Evolutionary conservation across 1,139 yeast species (phyloP).

Genomic region (Taphrina communis): DNA sequence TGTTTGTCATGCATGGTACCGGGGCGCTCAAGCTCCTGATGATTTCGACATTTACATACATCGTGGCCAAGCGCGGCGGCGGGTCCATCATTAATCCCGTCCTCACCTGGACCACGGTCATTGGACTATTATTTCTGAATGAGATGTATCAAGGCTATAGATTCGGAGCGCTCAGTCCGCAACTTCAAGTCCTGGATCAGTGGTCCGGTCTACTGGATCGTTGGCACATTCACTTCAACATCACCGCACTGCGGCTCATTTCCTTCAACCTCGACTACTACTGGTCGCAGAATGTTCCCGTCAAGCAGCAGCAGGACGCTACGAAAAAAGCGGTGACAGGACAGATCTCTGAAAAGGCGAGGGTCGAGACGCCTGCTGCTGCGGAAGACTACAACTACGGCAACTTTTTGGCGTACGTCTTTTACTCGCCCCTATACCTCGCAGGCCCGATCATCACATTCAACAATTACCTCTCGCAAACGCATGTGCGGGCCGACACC

Average conservation of each 20-base stretch:
- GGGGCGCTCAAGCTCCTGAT: conserved; percentile 65
- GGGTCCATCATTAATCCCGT: conserved; percentile 44
- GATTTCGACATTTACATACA: conserved; percentile 64
- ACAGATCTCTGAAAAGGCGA: conserved; percentile 60
- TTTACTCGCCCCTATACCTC: conserved; percentile 86
- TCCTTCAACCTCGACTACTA: conserved; percentile 79
- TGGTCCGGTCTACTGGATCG: conserved; percentile 72
- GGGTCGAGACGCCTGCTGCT: conserved; percentile 71
- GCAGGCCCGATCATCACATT: conserved; percentile 95
- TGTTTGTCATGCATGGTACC: conserved; percentile 81
- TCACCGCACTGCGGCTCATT: conserved; percentile 79
- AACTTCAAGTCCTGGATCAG: conserved; percentile 52
- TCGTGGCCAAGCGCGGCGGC: conserved; percentile 58
- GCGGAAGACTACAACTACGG: conserved; percentile 62
- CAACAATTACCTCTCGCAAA: conserved; percentile 86
- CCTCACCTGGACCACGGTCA: conserved; percentile 76
- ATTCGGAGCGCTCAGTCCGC: conserved; percentile 55
- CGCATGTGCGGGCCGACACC: conserved; percentile 57
- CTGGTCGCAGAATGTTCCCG: conserved; percentile 32
- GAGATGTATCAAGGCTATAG: conserved; percentile 66
- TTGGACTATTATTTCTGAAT: conserved; percentile 75
- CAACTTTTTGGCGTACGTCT: conserved; percentile 75
- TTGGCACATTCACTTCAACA: conserved; percentile 97
- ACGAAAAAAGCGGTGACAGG: not conserved
- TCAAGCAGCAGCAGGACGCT: conserved; percentile 10